These are phyloP conservation scores for Microsporum audouinii DNA, from an alignment of 2,329 filamentous ascomycete genomes.

Conservation along the genomic window DNA sequence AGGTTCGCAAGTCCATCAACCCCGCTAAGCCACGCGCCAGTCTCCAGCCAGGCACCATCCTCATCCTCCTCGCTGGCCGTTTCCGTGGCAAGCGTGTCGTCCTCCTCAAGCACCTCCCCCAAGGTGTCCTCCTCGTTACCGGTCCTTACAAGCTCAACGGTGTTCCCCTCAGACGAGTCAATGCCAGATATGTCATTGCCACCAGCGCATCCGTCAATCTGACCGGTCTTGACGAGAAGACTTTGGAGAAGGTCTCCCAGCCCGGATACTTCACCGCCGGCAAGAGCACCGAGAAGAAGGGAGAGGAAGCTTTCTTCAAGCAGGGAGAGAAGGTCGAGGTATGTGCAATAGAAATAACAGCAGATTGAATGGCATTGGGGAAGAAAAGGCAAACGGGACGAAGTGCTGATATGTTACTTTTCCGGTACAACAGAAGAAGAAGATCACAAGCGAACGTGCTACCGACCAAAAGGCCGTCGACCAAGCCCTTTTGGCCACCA, in stretches of 20 bases:
- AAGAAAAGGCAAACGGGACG: background rate
- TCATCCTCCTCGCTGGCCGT: slow-evolving; percentile 97
- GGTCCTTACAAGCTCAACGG: slow-evolving; percentile 99
- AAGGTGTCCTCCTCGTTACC: slow-evolving; percentile 97
- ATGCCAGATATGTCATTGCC: slow-evolving; percentile 41
- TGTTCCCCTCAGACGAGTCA: slow-evolving; percentile 76
- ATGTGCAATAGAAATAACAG: slow-evolving; percentile 30
- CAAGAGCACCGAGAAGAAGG: slow-evolving; percentile 84
- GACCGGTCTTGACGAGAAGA: slow-evolving; percentile 60
- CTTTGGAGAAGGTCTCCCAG: slow-evolving; percentile 73
- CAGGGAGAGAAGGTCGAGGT: slow-evolving; percentile 97
- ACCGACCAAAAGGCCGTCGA: slow-evolving; percentile 98
- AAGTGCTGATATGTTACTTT: slow-evolving; percentile 27
- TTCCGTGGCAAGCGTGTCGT: slow-evolving; percentile 99
- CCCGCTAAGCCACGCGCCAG: slow-evolving; percentile 76
- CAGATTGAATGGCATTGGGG: background rate
- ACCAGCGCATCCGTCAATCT: slow-evolving; percentile 47
- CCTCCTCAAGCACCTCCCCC: slow-evolving; percentile 92
- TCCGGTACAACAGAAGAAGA: slow-evolving; percentile 68
- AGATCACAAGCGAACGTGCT: slow-evolving; percentile 79
- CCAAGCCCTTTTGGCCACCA: slow-evolving; percentile 84
- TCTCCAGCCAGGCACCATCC: slow-evolving; percentile 86
- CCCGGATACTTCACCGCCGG: slow-evolving; percentile 93
- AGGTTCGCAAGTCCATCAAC: slow-evolving; percentile 92
- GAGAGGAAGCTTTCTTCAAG: slow-evolving; percentile 99